Percentiles rank a stretch among this genome's conserved stretches.
Conservation (phyloP, 768 basidiomycete species). For the Amanita rimosa region DNA sequence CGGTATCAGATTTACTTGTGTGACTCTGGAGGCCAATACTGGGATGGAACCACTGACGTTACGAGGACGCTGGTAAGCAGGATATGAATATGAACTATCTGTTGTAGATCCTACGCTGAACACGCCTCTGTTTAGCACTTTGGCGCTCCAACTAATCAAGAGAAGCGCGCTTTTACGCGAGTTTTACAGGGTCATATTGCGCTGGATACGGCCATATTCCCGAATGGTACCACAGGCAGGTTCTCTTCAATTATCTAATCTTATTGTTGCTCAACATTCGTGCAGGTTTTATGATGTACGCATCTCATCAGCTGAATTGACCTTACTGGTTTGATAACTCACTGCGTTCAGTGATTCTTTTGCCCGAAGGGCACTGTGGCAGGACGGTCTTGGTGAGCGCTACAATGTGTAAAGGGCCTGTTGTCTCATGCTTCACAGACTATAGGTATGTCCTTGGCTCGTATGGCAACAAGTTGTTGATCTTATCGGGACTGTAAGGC, state of each 20-base stretch:
- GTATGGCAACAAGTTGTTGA: neutral
- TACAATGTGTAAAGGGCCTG: conserved; percentile 8
- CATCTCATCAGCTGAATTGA: conserved; percentile 1
- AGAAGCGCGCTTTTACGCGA: conserved; percentile 82
- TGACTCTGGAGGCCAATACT: conserved; percentile 87
- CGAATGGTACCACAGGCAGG: conserved; percentile 65
- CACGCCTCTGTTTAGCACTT: conserved; percentile 51
- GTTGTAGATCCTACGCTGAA: neutral
- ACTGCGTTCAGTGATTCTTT: conserved; percentile 70
- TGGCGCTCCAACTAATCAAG: conserved; percentile 70
- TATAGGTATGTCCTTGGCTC: conserved; percentile 31
- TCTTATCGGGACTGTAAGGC: conserved; percentile 29
- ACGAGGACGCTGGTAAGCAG: conserved; percentile 72
- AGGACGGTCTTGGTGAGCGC: conserved; percentile 69
- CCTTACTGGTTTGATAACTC: no score
- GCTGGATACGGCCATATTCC: conserved; percentile 79
- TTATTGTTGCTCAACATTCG: neutral
- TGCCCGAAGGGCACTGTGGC: conserved; percentile 72
- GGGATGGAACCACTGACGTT: conserved; percentile 93
- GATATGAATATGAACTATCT: neutral
- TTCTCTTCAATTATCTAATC: conserved; percentile 13
- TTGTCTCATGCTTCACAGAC: conserved; percentile 23
- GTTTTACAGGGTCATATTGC: conserved; percentile 89
- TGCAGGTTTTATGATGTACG: conserved; percentile 47
- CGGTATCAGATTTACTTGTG: conserved; percentile 32